Conservation (phyloP, 805 yeast genomes). For the Saturnispora sanitii region DNA sequence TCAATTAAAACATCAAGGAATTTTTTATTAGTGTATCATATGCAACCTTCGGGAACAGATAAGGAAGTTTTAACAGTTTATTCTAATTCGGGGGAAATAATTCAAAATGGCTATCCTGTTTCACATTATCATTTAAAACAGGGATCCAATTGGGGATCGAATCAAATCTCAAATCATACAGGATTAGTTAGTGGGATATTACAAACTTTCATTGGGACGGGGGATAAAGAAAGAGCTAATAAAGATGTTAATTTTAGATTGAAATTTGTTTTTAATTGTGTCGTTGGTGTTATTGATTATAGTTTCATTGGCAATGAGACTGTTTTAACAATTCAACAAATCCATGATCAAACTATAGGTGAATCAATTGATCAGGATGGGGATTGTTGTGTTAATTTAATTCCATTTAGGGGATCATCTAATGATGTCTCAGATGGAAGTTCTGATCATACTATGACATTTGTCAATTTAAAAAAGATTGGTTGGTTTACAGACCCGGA, state of each 20-base stretch:
- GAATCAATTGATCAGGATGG: no score
- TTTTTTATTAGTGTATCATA: conserved; percentile 35
- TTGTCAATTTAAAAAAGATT: conserved; percentile 23
- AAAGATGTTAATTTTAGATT: conserved; percentile 26
- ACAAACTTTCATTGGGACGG: conserved; percentile 20
- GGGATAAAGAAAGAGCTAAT: conserved; percentile 22
- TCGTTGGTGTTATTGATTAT: conserved; percentile 25
- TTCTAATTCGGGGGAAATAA: conserved; percentile 21
- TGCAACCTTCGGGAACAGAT: conserved; percentile 21
- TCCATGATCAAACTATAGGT: no score
- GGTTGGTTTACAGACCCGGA: conserved; percentile 24
- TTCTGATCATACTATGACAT: conserved; percentile 14
- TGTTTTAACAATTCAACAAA: conserved; percentile 22
- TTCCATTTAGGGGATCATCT: conserved; percentile 8
- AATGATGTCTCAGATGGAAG: conserved; percentile 13
- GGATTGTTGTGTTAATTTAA: conserved; percentile 26
- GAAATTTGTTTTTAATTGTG: conserved; percentile 27
- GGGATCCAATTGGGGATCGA: conserved; percentile 9
- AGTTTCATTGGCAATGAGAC: conserved; percentile 19
- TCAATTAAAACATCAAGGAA: conserved; percentile 33
- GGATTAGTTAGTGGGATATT: conserved; percentile 13
- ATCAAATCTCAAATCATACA: conserved; percentile 4
- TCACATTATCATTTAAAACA: conserved; percentile 9
- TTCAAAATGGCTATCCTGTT: conserved; percentile 26
- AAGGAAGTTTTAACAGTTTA: conserved; percentile 26